A percentile compares a stretch with the other conserved stretches of the same genome.
phyloP scores from a whole-genome alignment of 2,329 filamentous ascomycete genomes.

The Nemania diffusa region DNA sequence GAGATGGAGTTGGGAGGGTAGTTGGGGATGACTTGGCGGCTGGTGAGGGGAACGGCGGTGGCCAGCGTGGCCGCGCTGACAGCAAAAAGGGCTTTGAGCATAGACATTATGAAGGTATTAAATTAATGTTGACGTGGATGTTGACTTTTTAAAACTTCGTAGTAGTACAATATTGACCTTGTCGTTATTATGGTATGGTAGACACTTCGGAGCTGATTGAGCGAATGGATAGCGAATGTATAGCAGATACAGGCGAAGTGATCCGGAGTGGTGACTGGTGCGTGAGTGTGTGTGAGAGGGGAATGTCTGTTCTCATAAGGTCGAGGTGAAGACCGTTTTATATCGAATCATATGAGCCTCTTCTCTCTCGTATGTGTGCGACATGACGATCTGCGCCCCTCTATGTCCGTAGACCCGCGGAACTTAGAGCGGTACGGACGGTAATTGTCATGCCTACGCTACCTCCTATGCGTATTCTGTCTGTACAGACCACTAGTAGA shows the following conservation, averaged over 20 bases:
- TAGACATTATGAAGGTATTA: slow-evolving; percentile 10
- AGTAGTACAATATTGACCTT: not conserved
- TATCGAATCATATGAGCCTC: not conserved
- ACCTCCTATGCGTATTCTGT: too few relatives aligned
- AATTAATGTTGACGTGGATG: not conserved
- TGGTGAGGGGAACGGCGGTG: slow-evolving; percentile 26
- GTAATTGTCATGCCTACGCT: not conserved
- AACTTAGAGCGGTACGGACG: not conserved
- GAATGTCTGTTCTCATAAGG: not conserved
- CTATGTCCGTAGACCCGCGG: not conserved
- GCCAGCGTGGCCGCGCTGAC: slow-evolving; percentile 24
- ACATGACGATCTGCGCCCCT: slow-evolving; percentile 5
- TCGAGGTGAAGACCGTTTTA: slow-evolving; percentile 14
- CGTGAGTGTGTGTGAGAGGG: not conserved
- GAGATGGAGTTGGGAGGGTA: slow-evolving; percentile 41
- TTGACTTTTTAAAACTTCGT: not conserved
- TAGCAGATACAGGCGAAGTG: not conserved
- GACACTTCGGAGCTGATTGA: not conserved
- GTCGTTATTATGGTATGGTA: not conserved
- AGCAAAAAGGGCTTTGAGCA: slow-evolving; percentile 27
- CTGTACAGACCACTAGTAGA: too few relatives aligned
- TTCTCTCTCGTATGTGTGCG: not conserved
- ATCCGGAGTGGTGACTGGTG: too few relatives aligned
- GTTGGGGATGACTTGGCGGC: slow-evolving; percentile 30
- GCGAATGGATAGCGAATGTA: too few relatives aligned